Conservation (phyloP, 495 filamentous ascomycete genomes). For the Aspergillus coremiiformis region DNA sequence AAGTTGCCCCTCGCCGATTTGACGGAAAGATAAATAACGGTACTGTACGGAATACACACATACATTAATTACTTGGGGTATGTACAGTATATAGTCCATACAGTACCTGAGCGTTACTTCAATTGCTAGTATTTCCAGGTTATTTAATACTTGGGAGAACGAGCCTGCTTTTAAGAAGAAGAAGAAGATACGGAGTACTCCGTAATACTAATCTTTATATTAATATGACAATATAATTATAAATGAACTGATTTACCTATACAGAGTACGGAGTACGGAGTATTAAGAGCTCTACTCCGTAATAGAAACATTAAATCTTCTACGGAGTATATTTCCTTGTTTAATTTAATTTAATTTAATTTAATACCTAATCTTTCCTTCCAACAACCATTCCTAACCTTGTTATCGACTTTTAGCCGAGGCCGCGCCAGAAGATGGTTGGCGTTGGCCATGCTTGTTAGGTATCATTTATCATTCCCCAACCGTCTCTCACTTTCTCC, state of each 20-base stretch:
- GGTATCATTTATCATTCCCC: constrained; percentile 14
- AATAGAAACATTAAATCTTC: neutral
- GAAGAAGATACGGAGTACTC: too few species aligned
- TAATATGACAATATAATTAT: too few species aligned
- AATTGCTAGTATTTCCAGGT: too few species aligned
- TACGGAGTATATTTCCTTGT: too few species aligned
- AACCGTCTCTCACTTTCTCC: constrained; percentile 12
- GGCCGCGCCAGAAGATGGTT: constrained; percentile 22
- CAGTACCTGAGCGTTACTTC: too few species aligned
- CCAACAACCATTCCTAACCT: neutral
- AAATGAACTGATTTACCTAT: too few species aligned
- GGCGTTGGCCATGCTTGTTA: neutral
- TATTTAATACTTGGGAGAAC: neutral
- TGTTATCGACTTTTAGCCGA: constrained; percentile 26
- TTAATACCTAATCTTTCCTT: neutral
- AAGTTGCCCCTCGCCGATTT: neutral
- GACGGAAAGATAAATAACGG: neutral
- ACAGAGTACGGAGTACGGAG: too few species aligned
- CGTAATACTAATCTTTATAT: too few species aligned
- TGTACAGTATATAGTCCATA: neutral
- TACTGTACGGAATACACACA: neutral
- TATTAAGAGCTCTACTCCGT: too few species aligned
- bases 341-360: too few species aligned
- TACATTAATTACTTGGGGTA: neutral
- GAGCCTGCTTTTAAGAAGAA: too few species aligned